Evolutionary conservation across 2,329 filamentous ascomycete genomes (phyloP), one percentile per base, ranked within the genome.

Genomic region (Hysterium pulicare): DNA sequence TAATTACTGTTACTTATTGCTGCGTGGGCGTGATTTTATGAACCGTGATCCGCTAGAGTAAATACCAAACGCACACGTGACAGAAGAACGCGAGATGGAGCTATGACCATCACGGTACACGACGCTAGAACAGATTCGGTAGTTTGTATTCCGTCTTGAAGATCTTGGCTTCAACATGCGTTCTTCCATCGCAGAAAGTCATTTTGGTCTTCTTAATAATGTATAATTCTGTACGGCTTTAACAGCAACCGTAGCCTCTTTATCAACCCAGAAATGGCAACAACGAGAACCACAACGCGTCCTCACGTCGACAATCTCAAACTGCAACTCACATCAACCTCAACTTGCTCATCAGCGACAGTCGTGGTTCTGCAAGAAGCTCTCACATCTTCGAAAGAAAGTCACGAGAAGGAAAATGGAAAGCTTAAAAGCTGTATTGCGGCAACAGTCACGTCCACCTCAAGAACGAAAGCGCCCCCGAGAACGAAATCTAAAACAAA

Each of bases 291-390:
- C 37, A 40, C 58, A 28, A 44, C 49, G 67, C 74, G 47, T 77
- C 74, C 41, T 43, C 68, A 71, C 50, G 69, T 70, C 51, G 72
- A 76, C 44, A 68, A 64, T 43, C 68, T 78, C 57, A 75, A 73
- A 57, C 60, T 58, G 50, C 70, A 74, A 39, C 66, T 78, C 30
- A 57, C 62, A 38, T 72, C 72, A 16, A 67, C 68, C 50, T 59
- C 71, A 40, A 75, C 73, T 53, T 79, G 75, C 52, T 71, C 74
- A 22, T 61, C 71, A 11, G 56, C 68, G 9, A 78, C 73, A 2
- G 66, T 70, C 4, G 58, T 65, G 35, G 57, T 69, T 17, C 67
- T 80, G 41, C 74, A 70, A 49, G 66, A 69, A 10, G 56, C 79
- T 13, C 63, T 80, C 1, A 39, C 49, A 5, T 49, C 45, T 22